phyloP scores from a whole-genome alignment of 768 basidiomycete species.

The Exidia glandulosa region DNA sequence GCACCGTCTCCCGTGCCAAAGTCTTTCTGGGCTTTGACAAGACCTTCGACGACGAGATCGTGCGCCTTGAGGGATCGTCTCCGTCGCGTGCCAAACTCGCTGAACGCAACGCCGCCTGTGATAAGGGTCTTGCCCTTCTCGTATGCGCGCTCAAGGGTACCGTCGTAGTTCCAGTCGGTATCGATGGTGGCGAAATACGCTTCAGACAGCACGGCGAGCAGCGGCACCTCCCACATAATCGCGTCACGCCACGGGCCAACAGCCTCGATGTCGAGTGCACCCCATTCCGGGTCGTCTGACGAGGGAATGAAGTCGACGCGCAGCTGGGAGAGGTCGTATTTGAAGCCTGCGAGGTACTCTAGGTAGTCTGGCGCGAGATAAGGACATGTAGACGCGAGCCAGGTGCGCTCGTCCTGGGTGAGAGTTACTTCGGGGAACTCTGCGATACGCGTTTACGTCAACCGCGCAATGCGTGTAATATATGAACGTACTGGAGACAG shows the following conservation, averaged over 20 bases:
- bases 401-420: conserved; percentile 48
- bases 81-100: conserved; percentile 82
- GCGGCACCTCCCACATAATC: conserved; percentile 91
- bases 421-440: conserved; percentile 59
- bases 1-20: conserved; percentile 17
- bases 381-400: conserved; percentile 59
- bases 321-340: conserved; percentile 68
- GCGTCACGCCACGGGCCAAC: conserved; percentile 69
- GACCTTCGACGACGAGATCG: conserved; percentile 58
- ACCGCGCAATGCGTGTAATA: neutral
- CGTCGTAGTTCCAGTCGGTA: conserved; percentile 78
- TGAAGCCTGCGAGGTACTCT: conserved; percentile 57
- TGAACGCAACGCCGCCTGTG: conserved; percentile 54
- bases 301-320: conserved; percentile 49
- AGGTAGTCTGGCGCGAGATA: conserved; percentile 67
- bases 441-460: conserved; percentile 18
- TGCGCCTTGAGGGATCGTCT: conserved; percentile 66
- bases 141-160: conserved; percentile 69
- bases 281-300: conserved; percentile 34
- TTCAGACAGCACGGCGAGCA: conserved; percentile 89
- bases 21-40: conserved; percentile 55
- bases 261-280: conserved; percentile 62
- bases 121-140: conserved; percentile 58
- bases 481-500: conserved; percentile 40
- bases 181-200: conserved; percentile 68